Evolutionary conservation across 2,329 filamentous ascomycete genomes (phyloP), one percentile per base, ranked within the genome.

Genomic region (Akanthomyces lecanii): DNA sequence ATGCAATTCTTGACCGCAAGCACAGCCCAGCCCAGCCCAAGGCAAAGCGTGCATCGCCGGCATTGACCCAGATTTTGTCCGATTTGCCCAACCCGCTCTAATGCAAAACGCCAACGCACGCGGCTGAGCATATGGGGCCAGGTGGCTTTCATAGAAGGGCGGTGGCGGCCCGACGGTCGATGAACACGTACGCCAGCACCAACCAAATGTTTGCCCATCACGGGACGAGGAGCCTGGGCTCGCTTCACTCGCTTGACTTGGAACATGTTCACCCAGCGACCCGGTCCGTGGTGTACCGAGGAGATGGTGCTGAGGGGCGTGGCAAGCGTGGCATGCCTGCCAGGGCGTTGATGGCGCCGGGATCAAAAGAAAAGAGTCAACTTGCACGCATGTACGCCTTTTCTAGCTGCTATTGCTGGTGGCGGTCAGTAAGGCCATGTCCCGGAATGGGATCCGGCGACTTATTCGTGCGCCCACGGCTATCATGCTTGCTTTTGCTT

Each of bases 241-340:
- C 38, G 18, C 38, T 33, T 61, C 38, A 25, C 38, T 23, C 47
- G 44, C 36, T 45, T n/a, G n/a, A 44, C 40, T 36, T 30, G 58
- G 58, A 61, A 53, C 58, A 52, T 61, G 58, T 61, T 61, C 58
- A 33, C 58, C 58, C 58, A 53, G 45, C 28, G 47, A 53, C 58
- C 58, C 48, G 58, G 58, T 61, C 8, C 48, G 18, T 50, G 58
- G 58, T 30, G 57, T 60, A 51, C 33, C 56, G 23, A 18, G 36
- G 48, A 25, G 47, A 33, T 40, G 57, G 57, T 38, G 38, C 23
- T 23, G 47, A 8, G 58, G 45, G 48, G 58, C 58, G 48, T 61
- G 36, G 58, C 16, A 53, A 38, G 58, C 38, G 48, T 61, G 57
- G 45, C 57, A 51, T 33, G 47, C 57, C 57, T 60, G 47, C 50